These are phyloP conservation scores for Mycena albidolilacea DNA, from an alignment of 768 basidiomycete species.

Conservation along the genomic window DNA sequence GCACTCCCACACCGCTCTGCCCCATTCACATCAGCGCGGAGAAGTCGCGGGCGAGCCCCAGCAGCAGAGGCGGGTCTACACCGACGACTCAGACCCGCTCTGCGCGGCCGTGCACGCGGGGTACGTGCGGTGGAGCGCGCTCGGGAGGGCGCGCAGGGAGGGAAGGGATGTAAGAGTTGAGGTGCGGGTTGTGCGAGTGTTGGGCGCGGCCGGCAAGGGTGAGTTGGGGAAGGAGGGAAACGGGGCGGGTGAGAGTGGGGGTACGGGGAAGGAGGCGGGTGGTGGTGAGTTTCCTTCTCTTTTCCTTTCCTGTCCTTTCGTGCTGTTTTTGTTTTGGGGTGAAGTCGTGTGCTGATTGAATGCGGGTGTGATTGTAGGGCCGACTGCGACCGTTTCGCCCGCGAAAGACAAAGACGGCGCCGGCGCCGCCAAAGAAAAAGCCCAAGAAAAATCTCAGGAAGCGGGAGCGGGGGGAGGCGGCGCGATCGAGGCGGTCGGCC, in stretches of 20 bases:
- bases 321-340: too few relatives aligned
- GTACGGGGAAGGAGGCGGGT: too few relatives aligned
- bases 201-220: slow-evolving; percentile 11
- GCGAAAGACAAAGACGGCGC: not conserved
- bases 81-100: slow-evolving; percentile 67
- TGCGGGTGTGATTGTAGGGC: too few relatives aligned
- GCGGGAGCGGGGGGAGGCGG: too few relatives aligned
- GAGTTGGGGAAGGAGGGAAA: not conserved
- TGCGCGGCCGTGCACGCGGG: slow-evolving; percentile 65
- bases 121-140: slow-evolving; percentile 59
- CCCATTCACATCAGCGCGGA: not conserved
- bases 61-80: slow-evolving; percentile 58
- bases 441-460: too few relatives aligned
- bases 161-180: slow-evolving; percentile 58
- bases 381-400: too few relatives aligned
- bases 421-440: not conserved
- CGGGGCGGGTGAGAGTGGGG: too few relatives aligned
- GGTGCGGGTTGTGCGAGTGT: slow-evolving; percentile 56
- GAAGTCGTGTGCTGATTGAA: too few relatives aligned
- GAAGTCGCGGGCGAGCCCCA: not conserved
- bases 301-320: too few relatives aligned
- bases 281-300: too few relatives aligned
- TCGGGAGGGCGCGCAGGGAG: slow-evolving; percentile 50
- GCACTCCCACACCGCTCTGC: not conserved
- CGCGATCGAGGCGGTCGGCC: slow-evolving; percentile 56